Percentiles rank a stretch among this genome's conserved stretches.
Conservation (phyloP, 2,329 filamentous ascomycete genomes). For the Phaeoacremonium minimum region DNA sequence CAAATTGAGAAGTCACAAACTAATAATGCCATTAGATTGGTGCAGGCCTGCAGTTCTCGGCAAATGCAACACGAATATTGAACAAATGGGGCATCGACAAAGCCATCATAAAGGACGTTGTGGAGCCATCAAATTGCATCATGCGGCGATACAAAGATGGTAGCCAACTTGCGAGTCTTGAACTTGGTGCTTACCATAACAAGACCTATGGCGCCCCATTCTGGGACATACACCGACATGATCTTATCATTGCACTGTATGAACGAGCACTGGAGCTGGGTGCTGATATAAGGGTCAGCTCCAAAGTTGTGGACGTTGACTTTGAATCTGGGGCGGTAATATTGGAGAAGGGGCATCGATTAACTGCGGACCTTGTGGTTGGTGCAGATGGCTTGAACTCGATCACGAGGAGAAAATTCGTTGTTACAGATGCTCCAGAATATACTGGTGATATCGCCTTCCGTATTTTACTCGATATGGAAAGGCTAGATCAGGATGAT, state of each 20-base stretch:
- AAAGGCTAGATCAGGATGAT: not conserved
- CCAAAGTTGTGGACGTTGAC: conserved; percentile 5
- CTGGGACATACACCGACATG: conserved; percentile 9
- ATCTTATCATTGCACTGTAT: conserved; percentile 7
- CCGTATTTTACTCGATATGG: conserved; percentile 6
- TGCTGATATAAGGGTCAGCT: conserved; percentile 3
- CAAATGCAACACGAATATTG: conserved; percentile 1
- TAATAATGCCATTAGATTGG: not conserved
- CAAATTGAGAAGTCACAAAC: not conserved
- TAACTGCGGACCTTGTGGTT: conserved; percentile 28
- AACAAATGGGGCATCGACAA: conserved; percentile 2
- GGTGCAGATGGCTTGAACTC: conserved; percentile 36
- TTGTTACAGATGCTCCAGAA: conserved; percentile 21
- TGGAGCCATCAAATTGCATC: conserved; percentile 6
- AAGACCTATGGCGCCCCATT: conserved; percentile 7
- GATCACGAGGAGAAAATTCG: conserved; percentile 28
- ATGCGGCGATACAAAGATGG: conserved; percentile 6
- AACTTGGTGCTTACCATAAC: conserved; percentile 3
- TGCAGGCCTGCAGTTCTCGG: not conserved
- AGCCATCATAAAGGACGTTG: conserved; percentile 3
- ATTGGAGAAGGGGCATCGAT: conserved; percentile 19
- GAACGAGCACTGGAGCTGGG: conserved; percentile 4
- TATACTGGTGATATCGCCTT: conserved; percentile 7
- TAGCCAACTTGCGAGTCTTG: conserved; percentile 3
- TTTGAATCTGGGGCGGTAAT: conserved; percentile 4